These are phyloP conservation scores for Chlorokybus atmophyticus DNA, from an alignment of 139 green algal genomes.

Conservation along the genomic window DNA sequence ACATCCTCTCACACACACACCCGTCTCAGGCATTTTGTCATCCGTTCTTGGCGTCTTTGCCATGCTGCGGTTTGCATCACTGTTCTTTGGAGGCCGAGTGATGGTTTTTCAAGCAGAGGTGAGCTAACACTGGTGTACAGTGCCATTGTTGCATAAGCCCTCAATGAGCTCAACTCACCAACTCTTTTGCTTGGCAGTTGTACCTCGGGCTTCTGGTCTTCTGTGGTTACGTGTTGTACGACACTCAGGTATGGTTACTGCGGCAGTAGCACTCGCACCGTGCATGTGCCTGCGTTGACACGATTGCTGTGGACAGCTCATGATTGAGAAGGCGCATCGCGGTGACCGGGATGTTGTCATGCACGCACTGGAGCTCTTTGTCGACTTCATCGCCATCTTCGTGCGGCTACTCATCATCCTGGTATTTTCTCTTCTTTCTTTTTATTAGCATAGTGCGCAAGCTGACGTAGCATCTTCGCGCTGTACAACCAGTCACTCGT, in stretches of 20 bases:
- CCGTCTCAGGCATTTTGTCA: constrained; percentile 14
- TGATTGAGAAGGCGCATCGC: constrained; percentile 15
- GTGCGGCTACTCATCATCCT: constrained; percentile 29
- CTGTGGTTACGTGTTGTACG: constrained; percentile 20
- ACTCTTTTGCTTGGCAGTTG: constrained; percentile 7
- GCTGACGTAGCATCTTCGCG: no score
- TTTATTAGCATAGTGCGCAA: no score
- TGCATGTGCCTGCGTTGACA: no score
- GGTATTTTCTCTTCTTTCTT: no score
- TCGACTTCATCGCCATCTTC: constrained; percentile 33
- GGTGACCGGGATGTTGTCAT: constrained; percentile 15
- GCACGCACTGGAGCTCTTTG: constrained; percentile 22
- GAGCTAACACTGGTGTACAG: no score
- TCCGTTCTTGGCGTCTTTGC: constrained; percentile 22
- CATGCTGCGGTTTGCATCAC: constrained; percentile 17
- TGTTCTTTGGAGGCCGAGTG: constrained; percentile 20
- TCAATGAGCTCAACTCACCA: no score
- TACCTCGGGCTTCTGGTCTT: constrained; percentile 28
- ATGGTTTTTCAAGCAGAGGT: constrained; percentile 24
- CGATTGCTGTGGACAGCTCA: no score
- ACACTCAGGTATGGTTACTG: no score
- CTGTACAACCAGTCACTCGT: no score
- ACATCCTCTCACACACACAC: no score
- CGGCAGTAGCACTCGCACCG: no score
- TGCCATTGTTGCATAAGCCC: no score